Evolutionary conservation across 2,329 filamentous ascomycete species (phyloP), one percentile per base, ranked within the genome.

Genomic region (Pleoardoris graminearum): DNA sequence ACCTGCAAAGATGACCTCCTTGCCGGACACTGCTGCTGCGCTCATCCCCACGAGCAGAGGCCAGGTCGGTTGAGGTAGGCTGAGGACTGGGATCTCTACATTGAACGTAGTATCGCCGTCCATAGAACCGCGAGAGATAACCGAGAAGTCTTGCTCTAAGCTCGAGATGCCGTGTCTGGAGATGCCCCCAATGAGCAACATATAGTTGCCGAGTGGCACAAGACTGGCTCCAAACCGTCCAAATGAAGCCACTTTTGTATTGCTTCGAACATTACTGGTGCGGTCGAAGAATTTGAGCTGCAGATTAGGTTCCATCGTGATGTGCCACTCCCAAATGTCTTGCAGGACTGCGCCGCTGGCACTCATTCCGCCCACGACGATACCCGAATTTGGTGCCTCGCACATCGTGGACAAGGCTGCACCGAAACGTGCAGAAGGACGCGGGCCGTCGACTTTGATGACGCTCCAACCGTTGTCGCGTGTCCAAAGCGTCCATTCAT

Each of bases 31-130:
- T 23, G 75, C 67, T 12, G 82, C 72, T 7, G 81, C 76, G 4
- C 85, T 85, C 50, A 85, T 82, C 2, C 92, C 91, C 45, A 91
- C 79, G 44, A 96, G 79, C 5, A 96, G 78, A 11, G 90, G 90
- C 48, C 85, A 76, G 17, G 76, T 75, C 17, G 72, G 72, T 42
- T 30, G 58, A 59, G 46, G 59, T 19, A 63, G 38, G 21, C 61
- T 51, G 48, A 71, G 48, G 37, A 50, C 51, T 21, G 62, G 60
- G 30, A 55, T 45, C 27, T 64, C 50, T 29, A 69, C 54, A 27
- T 55, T 29, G 23, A 71, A 58, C 23, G 49, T 54, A 44, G 54
- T 59, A 25, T 52, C 50, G 39, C 48, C 61, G 45, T 58, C 45
- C 30, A 27, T 32, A 33, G 17, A n/a, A 27, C 63, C 36, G 16